Evolutionary conservation across 306 rosid species (phyloP), one percentile per base, ranked within the genome.

Genomic region (Inga laurina): DNA sequence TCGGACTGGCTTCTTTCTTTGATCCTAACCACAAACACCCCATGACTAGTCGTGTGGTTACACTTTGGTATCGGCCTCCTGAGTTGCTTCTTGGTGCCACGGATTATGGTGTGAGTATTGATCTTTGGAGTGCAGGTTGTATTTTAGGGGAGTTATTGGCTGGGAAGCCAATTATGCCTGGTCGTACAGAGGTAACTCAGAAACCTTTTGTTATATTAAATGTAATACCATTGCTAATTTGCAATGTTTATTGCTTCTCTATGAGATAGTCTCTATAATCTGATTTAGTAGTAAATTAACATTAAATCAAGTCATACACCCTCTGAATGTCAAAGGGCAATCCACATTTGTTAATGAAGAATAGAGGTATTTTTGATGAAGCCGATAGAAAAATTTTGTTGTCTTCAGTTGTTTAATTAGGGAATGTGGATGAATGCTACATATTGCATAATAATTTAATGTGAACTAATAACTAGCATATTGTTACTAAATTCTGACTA

Each of bases 61-160:
- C 97, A 74, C 91, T 95, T 74, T 93, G 98, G 98, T 95, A 95
- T 80, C 93, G 98, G 72, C 97, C 98, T 59, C 98, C 94, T 5
- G 98, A 95, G 85, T 92, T 95, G 87, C 97, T 95, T 84, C 97
- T 95, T 30, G 98, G 97, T 81, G 95, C 97, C 67, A 95, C 95
- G 66, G 95, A 95, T 39, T 95, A 95, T 85, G 95, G 92, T 76
- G 94, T 89, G 35, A 92, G 94, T 43, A 85, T 95, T 56, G 98
- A 95, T 87, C 91, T 95, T 41, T 95, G 98, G 98, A 95, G 98
- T 85, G 97, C 97, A 70, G 98, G 98, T 80, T 95, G 98, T 92
- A 95, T 95, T 87, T 87, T 95, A 72, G 98, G 97, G 18, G 98
- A 95, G 91, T 85, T 95, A 81, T 85, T 93, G 87, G 91, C 93